Evolutionary conservation across 371 early-diverging fungal species (phyloP), one percentile per base, ranked within the genome.

Genomic region (Lichtheimia hyalospora): DNA sequence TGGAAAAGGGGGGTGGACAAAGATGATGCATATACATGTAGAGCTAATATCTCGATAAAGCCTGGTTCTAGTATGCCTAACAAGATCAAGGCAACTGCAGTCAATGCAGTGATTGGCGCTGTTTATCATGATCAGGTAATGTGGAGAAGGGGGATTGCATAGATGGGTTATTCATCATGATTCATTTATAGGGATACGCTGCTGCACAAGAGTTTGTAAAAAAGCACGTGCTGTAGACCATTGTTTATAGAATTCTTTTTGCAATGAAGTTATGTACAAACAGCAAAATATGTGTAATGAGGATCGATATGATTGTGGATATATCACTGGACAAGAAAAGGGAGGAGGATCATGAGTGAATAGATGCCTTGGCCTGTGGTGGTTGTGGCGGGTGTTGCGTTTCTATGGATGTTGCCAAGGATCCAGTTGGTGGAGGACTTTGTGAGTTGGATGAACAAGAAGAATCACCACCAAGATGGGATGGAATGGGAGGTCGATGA

Each of bases 81-180:
- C 5, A 57, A 64, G 2, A 64, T 81, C 20, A 64, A 75, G 68
- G 76, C 74, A 49, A 68, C 66, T n/a, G 73, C 76, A 25, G 61
- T 77, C 58, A 68, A 70, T 54, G 75, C 81, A 0, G 61, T 81
- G n/a, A 67, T 81, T 2, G 81, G 81, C 23, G 81, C 81, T 54
- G 68, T 81, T 16, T 81, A 75, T 59, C 81, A 81, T 48, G 81
- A 81, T 50, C 63, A 81, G 68, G 81, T 67, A 62, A n/a, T 34
- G 34, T 20, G 15, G 3, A 27, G 8, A 28, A 27, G 16, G 12
- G 20, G 34, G 15, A 51, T 24, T 1, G 14, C 6, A 18, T n/a
- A 7, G 24, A 34, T 14, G 14, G 5, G 5, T 5, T 3, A 10
- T 54, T 44, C 40, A 13, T 51, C 12, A 34, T 44, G 7, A 48